A percentile compares a stretch with the other conserved stretches of the same genome.
Conservation (phyloP, 2,329 filamentous ascomycete genomes). For the Trichophyton rubrum region DNA sequence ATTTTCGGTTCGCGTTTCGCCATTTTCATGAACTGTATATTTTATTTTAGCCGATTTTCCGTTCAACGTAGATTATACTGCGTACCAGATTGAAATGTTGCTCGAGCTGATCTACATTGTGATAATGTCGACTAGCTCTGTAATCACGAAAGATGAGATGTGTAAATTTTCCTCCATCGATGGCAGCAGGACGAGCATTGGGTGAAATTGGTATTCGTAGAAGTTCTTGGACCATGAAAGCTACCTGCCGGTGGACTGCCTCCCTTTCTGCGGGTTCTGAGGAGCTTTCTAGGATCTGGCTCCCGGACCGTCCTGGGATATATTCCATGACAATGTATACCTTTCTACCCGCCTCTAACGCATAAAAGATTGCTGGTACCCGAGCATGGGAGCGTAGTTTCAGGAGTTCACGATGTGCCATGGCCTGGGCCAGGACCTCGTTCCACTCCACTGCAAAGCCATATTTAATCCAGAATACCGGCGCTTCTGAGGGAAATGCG, state of each 20-base stretch:
- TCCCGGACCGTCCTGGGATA: not conserved
- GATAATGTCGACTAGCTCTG: not conserved
- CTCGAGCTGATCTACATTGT: not conserved
- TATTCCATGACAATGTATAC: not conserved
- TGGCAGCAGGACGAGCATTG: not conserved
- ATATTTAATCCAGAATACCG: not conserved
- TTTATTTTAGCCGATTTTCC: not conserved
- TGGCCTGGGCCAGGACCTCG: not conserved
- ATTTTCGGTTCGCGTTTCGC: not conserved
- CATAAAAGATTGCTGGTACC: too few species aligned
- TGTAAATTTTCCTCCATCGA: not conserved
- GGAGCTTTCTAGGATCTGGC: not conserved
- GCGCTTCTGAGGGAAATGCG: not conserved
- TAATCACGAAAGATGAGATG: not conserved
- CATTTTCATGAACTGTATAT: not conserved
- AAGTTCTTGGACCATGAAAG: not conserved
- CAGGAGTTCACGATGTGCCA: not conserved
- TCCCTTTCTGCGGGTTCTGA: not conserved
- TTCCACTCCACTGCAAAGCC: not conserved
- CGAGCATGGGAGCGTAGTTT: not conserved
- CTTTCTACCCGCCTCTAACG: not conserved
- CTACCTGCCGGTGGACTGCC: not conserved
- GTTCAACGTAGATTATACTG: not conserved
- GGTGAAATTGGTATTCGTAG: not conserved
- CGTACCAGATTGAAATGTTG: not conserved